These are phyloP conservation scores for Paracoccidioides brasiliensis DNA, from an alignment of 2,329 filamentous ascomycete genomes.

Conservation along the genomic window DNA sequence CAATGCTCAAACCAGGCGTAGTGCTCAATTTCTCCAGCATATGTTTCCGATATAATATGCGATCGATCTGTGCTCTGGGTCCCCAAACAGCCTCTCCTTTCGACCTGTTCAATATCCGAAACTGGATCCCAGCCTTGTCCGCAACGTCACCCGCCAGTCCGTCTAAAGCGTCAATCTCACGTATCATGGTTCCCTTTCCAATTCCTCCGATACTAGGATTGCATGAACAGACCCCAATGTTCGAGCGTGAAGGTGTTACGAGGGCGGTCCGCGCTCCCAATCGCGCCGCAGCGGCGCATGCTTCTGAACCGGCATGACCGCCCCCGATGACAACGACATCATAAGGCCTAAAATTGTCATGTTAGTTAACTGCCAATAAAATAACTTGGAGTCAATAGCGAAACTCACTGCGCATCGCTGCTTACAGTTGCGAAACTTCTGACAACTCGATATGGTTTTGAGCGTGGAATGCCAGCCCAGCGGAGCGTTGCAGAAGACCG, in stretches of 20 bases:
- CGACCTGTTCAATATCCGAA: conserved; percentile 70
- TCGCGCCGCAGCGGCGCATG: conserved; percentile 78
- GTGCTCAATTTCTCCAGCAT: conserved; percentile 75
- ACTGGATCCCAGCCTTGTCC: conserved; percentile 91
- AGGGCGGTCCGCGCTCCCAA: conserved; percentile 79
- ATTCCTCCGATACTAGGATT: conserved; percentile 98
- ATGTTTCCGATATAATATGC: conserved; percentile 72
- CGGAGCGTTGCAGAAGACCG: conserved; percentile 18
- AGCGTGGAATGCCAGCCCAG: conserved; percentile 17
- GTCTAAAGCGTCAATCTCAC: conserved; percentile 89
- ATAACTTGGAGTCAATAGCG: not conserved
- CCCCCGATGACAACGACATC: conserved; percentile 95
- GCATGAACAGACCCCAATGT: conserved; percentile 89
- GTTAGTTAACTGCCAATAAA: not conserved
- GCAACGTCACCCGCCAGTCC: conserved; percentile 78
- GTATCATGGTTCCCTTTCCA: conserved; percentile 89
- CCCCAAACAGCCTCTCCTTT: conserved; percentile 98
- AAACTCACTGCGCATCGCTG: conserved; percentile 23
- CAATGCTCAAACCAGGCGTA: conserved; percentile 66
- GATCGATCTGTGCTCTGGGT: conserved; percentile 88
- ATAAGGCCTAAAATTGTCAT: conserved; percentile 43
- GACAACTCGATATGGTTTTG: conserved; percentile 10
- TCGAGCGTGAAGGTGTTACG: conserved; percentile 74
- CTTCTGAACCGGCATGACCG: conserved; percentile 90
- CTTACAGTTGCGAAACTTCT: conserved; percentile 30